Evolutionary conservation across 257 asterid genomes (phyloP).

Genomic region (Knoxia roxburghii): DNA sequence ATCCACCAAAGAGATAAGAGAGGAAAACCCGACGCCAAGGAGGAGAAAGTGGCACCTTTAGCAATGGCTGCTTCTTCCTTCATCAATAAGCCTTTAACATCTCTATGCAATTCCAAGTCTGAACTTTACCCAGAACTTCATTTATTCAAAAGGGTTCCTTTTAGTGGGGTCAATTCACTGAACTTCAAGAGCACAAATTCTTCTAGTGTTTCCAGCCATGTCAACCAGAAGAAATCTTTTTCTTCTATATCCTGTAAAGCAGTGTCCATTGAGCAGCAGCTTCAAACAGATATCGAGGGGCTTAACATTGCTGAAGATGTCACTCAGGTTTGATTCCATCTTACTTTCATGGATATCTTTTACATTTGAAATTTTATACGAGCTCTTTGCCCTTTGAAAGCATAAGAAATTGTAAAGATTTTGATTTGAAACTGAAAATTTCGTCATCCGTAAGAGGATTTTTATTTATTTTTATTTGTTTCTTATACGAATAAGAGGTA

Average conservation of each 20-base stretch:
- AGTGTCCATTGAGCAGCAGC: constrained; percentile 41
- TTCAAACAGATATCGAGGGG: constrained; percentile 65
- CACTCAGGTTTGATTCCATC: constrained; percentile 50
- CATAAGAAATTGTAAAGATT: not conserved
- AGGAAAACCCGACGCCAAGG: not conserved
- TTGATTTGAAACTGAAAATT: not conserved
- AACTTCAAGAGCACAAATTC: constrained; percentile 13
- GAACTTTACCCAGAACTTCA: constrained; percentile 30
- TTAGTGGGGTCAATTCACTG: constrained; percentile 17
- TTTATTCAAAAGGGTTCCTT: constrained; percentile 24
- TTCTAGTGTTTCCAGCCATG: constrained; percentile 5
- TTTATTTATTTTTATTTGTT: not conserved
- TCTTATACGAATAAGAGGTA: not conserved
- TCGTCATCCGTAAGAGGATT: not conserved
- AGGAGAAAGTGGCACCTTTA: not conserved
- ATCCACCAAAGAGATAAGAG: not conserved
- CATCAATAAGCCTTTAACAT: constrained; percentile 51
- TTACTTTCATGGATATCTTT: not conserved
- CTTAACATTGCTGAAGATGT: constrained; percentile 96
- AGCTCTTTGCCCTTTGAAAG: not conserved
- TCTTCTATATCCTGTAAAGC: constrained; percentile 50
- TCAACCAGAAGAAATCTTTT: constrained; percentile 19
- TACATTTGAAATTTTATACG: not conserved
- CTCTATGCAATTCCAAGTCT: constrained; percentile 22
- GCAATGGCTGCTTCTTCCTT: constrained; percentile 43